Conservation (phyloP, 129 eudicot species). For the Oenanthe sinensis region DNA sequence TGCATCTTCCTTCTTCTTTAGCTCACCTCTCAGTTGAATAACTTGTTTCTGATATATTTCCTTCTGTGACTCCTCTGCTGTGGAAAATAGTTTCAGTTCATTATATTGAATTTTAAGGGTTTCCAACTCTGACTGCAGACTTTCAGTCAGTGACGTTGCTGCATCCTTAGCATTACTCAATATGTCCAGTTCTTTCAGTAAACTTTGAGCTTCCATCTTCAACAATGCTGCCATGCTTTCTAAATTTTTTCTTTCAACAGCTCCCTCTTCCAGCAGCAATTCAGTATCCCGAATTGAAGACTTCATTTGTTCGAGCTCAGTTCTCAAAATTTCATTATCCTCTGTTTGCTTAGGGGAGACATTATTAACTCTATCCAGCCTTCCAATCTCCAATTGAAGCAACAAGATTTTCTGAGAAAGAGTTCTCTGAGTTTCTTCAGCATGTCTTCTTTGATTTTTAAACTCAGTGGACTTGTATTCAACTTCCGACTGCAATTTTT, state of each 20-base stretch:
- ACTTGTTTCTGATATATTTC: conserved; percentile 58
- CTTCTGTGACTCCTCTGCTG: conserved; percentile 45
- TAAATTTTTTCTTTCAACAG: conserved; percentile 29
- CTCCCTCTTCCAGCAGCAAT: conserved; percentile 20
- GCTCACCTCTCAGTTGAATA: conserved; percentile 42
- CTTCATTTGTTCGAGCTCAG: conserved; percentile 35
- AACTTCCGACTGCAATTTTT: conserved; percentile 42
- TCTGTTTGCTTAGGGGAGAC: conserved; percentile 19
- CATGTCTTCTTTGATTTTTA: conserved; percentile 33
- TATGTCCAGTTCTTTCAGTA: conserved; percentile 27
- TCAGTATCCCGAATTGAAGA: conserved; percentile 29
- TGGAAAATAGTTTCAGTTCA: conserved; percentile 33
- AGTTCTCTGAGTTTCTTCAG: conserved; percentile 41
- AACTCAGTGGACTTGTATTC: conserved; percentile 30
- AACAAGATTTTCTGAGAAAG: too few species aligned
- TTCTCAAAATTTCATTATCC: conserved; percentile 29
- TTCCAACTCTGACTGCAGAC: conserved; percentile 50
- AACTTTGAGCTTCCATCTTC: conserved; percentile 39
- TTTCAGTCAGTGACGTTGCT: conserved; percentile 32
- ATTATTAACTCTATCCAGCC: conserved; percentile 31
- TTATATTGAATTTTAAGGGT: conserved; percentile 41
- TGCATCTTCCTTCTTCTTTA: conserved; percentile 75
- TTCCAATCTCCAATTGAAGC: conserved; percentile 33
- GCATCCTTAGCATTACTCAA: conserved; percentile 37
- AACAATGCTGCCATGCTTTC: conserved; percentile 26